A percentile compares a stretch with the other conserved stretches of the same genome.
Evolutionary conservation across 768 basidiomycete species (phyloP).

Genomic region (Pleurotus tuoliensis): DNA sequence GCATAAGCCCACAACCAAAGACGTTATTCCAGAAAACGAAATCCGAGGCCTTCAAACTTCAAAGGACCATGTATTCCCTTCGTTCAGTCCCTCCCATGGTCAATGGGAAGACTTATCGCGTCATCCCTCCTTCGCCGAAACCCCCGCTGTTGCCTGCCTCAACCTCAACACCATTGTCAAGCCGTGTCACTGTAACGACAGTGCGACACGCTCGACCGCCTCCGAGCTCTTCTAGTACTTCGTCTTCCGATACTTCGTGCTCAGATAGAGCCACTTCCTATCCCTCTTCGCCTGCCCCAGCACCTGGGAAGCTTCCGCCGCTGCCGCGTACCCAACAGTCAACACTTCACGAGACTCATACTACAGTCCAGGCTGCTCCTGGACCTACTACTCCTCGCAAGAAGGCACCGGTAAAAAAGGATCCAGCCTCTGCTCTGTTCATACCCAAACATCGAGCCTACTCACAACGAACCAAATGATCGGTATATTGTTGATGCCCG

Average conservation of each 20-base stretch:
- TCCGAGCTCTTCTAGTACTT: slow-evolving; percentile 8
- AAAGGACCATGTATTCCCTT: slow-evolving; percentile 54
- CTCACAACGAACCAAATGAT: slow-evolving; percentile 34
- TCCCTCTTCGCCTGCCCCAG: neutral
- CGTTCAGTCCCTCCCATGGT: slow-evolving; percentile 55
- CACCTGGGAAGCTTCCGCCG: neutral
- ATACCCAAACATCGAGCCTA: slow-evolving; percentile 73
- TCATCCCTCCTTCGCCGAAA: slow-evolving; percentile 31
- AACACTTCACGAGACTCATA: slow-evolving; percentile 11
- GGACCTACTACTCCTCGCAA: neutral
- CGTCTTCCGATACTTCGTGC: neutral
- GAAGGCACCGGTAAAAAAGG: slow-evolving; percentile 44
- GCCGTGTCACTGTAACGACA: slow-evolving; percentile 49
- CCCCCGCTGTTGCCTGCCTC: slow-evolving; percentile 30
- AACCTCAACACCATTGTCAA: slow-evolving; percentile 21
- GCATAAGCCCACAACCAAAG: slow-evolving; percentile 44
- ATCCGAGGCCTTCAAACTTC: slow-evolving; percentile 63
- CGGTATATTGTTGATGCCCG: neutral
- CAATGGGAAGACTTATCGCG: slow-evolving; percentile 39
- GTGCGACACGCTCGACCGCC: slow-evolving; percentile 31
- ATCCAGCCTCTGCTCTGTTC: slow-evolving; percentile 61
- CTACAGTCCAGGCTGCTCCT: neutral
- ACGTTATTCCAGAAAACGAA: slow-evolving; percentile 76
- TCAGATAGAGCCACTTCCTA: neutral
- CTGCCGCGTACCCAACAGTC: slow-evolving; percentile 22